Evolutionary conservation across 2,329 filamentous ascomycete species (phyloP).

Genomic region (Phoma sp.): DNA sequence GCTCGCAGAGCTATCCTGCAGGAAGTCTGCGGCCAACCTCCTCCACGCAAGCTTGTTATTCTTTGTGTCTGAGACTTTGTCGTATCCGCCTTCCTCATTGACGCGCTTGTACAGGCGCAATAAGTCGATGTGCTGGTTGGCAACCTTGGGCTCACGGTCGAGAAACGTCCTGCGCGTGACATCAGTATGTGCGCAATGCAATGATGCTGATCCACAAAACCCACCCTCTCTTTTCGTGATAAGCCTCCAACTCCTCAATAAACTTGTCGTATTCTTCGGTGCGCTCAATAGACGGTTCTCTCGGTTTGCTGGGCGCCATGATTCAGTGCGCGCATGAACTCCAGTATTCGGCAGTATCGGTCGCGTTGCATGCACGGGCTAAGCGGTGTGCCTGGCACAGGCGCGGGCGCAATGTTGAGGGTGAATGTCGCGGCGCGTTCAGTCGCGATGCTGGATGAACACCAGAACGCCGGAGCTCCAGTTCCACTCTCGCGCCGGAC

Average conservation of each 20-base stretch:
- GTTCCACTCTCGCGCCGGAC: conserved; percentile 29
- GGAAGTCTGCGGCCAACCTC: conserved; percentile 77
- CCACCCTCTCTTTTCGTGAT: conserved; percentile 78
- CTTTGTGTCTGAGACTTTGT: conserved; percentile 72
- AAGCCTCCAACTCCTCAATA: conserved; percentile 73
- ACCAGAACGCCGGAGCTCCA: conserved; percentile 38
- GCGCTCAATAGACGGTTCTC: conserved; percentile 57
- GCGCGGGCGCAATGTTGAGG: conserved; percentile 27
- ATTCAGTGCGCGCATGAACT: conserved; percentile 47
- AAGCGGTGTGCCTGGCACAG: conserved; percentile 31
- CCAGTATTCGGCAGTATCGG: conserved; percentile 19
- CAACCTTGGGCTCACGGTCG: conserved; percentile 83
- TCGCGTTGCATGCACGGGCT: conserved; percentile 32
- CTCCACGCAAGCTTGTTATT: conserved; percentile 86
- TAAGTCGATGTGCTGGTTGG: conserved; percentile 77
- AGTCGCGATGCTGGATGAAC: conserved; percentile 42
- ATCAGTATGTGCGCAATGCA: conserved; percentile 34
- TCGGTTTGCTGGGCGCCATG: conserved; percentile 55
- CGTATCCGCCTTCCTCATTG: conserved; percentile 80
- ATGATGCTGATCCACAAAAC: conserved; percentile 32
- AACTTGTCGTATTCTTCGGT: conserved; percentile 78
- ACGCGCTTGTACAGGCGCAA: conserved; percentile 81
- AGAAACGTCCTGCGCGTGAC: conserved; percentile 66
- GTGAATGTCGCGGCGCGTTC: conserved; percentile 40
- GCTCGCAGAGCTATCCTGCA: conserved; percentile 67